Conservation (phyloP, 148 eudicot genomes). For the Cornus suecica region DNA sequence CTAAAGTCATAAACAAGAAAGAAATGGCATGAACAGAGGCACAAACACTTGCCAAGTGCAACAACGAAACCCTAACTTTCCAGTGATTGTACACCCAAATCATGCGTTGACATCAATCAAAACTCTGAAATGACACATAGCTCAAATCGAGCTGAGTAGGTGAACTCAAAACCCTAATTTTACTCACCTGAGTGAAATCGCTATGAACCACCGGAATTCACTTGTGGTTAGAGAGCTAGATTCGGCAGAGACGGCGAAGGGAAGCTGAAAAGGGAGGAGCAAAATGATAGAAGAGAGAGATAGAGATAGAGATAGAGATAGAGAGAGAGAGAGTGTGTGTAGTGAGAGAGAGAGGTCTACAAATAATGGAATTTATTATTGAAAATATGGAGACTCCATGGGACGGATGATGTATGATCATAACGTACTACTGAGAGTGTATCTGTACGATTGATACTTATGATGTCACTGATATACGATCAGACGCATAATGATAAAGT, state of each 20-base stretch:
- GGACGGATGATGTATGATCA: constrained; percentile 2
- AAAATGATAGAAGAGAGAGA: constrained; percentile 12
- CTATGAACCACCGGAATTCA: constrained; percentile 1
- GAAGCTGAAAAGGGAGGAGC: constrained; percentile 18
- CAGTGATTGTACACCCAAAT: constrained; percentile 2
- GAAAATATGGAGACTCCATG: background rate
- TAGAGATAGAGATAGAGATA: background rate
- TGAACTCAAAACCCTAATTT: constrained; percentile 4
- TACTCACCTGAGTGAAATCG: background rate
- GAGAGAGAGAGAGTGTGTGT: background rate
- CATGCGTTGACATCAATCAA: background rate
- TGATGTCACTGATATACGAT: constrained; percentile 5
- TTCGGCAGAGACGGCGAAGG: constrained; percentile 6
- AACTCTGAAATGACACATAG: background rate
- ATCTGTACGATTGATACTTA: constrained; percentile 1
- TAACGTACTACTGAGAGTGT: constrained; percentile 7
- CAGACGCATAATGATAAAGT: background rate
- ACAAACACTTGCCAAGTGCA: background rate
- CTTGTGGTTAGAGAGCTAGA: constrained; percentile 5
- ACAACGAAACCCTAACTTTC: constrained; percentile 1
- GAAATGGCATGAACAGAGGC: background rate
- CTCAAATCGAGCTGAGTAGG: constrained; percentile 10
- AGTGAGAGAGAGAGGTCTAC: background rate
- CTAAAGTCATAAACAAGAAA: background rate
- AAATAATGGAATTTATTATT: background rate